Evolutionary conservation across 495 filamentous ascomycete genomes (phyloP), one percentile per base, ranked within the genome.

Genomic region (Neurospora sp.): DNA sequence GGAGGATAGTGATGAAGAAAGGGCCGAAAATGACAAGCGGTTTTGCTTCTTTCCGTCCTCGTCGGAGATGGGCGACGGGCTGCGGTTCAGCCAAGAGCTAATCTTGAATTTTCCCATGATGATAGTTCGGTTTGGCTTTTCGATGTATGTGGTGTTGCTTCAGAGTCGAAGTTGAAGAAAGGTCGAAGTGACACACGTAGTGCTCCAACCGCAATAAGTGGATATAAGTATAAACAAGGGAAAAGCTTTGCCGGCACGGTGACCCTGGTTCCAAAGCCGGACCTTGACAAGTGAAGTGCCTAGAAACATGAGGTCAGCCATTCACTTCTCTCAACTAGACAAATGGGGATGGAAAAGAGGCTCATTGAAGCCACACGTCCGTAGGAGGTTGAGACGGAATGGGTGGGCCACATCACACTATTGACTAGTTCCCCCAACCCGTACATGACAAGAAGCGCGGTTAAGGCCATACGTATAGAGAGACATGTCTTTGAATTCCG

Each of bases 31-130:
- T n/a, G 80, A 80, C 11, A 73, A 75, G 27, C 77, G 73, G 73
- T 78, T 80, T 69, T 75, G 73, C 76, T 82, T 83, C 74, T 77
- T 81, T 73, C 59, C 54, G 41, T 82, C 81, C 5, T 74, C 69
- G 35, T 77, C 74, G 66, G 74, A 48, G 71, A 69, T 69, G 27
- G 77, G 72, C n/a, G 78, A 74, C 18, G 79, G 75, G 71, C 75
- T 78, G 2, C 71, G 73, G 75, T 77, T 77, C 69, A 82, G 80
- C 75, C 78, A 77, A 11, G 79, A 76, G 54, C 75, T 76, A 16
- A 83, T 74, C 75, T 79, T 80, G 72, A 82, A 72, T 70, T 77
- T 80, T 59, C 69, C 76, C 82, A 84, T 83, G 54, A 9, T 62
- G 23, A 35, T 11, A 4, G 14, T 62, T 62, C 11, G 54, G 12